Percentiles rank a stretch among this genome's conserved stretches.
phyloP scores from a whole-genome alignment of 495 filamentous ascomycete genomes.

The Aspergillus mulundensis region DNA sequence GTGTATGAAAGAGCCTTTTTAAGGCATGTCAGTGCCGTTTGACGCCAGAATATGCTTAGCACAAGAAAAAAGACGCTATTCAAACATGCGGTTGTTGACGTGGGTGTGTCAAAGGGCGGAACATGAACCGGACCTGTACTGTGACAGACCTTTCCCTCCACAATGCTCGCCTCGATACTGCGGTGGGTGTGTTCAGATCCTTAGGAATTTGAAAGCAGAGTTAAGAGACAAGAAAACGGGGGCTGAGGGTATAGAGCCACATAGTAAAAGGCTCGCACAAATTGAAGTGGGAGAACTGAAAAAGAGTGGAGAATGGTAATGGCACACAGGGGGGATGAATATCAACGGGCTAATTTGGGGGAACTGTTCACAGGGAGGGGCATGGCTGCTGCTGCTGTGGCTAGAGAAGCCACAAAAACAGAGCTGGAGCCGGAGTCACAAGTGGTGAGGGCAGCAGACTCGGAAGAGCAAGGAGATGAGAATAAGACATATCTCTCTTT shows the following conservation, averaged over 20 bases:
- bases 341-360: conserved; percentile 5
- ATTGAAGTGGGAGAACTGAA: conserved; percentile 1
- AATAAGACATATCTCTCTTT: too few species aligned
- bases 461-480: neutral
- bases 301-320: conserved; percentile 13
- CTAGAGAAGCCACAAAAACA: conserved; percentile 2
- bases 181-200: neutral
- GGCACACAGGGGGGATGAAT: neutral
- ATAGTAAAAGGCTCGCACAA: conserved; percentile 4
- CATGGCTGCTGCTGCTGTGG: conserved; percentile 1
- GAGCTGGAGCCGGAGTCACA: neutral
- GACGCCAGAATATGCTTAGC: neutral
- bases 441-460: neutral
- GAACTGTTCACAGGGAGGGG: conserved; percentile 4
- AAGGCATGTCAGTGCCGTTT: neutral
- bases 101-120: neutral
- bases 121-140: neutral
- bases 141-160: neutral
- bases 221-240: neutral
- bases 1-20: neutral
- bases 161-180: neutral
- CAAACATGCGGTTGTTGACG: neutral
- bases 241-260: conserved; percentile 5
- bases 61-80: neutral
- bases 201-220: neutral